Evolutionary conservation across 1,284 basidiomycete genomes (phyloP).

Genomic region (Naganishia sp.): DNA sequence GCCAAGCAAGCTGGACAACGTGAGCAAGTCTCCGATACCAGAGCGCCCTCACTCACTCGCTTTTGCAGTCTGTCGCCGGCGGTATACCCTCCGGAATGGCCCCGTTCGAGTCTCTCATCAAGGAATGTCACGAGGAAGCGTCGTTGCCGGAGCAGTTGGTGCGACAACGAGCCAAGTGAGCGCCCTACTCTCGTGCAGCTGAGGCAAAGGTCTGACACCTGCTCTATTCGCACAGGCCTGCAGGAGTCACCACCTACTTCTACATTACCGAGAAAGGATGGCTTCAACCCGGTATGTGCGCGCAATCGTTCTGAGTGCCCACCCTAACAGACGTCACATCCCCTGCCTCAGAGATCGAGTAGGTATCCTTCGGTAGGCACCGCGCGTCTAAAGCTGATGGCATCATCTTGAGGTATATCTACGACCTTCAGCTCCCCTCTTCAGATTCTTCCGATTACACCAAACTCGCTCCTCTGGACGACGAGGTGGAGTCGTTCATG

Average conservation of each 20-base stretch:
- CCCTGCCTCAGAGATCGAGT: conserved; percentile 56
- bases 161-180: conserved; percentile 61
- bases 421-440: conserved; percentile 71
- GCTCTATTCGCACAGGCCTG: conserved; percentile 8
- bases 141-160: conserved; percentile 69
- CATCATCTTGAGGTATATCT: conserved; percentile 60
- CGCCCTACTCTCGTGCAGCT: conserved; percentile 53
- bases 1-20: conserved; percentile 58
- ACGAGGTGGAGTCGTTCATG: conserved; percentile 88
- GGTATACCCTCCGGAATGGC: conserved; percentile 68
- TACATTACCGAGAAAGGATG: conserved; percentile 68
- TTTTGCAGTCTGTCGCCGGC: conserved; percentile 56
- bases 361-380: conserved; percentile 43
- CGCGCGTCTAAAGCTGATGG: background rate
- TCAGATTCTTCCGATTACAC: conserved; percentile 56
- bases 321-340: background rate
- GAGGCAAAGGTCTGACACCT: no score
- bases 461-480: conserved; percentile 73
- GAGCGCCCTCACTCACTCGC: conserved; percentile 25
- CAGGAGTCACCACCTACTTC: conserved; percentile 55
- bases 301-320: background rate
- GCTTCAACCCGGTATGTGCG: conserved; percentile 67
- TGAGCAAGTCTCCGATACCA: conserved; percentile 28
- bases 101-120: conserved; percentile 74
- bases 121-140: conserved; percentile 92